A percentile compares a stretch with the other conserved stretches of the same genome.
These are phyloP conservation scores for Fraxinus quadrangulata DNA, from an alignment of 257 asterid species.

Conservation along the genomic window DNA sequence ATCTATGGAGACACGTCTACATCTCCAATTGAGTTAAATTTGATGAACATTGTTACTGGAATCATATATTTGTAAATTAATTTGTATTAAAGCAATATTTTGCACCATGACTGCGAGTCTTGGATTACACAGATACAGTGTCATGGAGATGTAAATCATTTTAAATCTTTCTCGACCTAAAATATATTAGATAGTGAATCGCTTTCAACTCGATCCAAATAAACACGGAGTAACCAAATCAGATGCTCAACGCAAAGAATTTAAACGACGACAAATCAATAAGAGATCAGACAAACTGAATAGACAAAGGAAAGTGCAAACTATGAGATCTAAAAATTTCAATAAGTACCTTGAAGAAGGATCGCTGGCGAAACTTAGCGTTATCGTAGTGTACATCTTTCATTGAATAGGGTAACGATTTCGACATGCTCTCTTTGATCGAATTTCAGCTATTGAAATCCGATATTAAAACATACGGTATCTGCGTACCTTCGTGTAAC, in stretches of 20 bases:
- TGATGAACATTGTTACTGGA: neutral
- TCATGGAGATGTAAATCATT: conserved; percentile 4
- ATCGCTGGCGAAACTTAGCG: conserved; percentile 89
- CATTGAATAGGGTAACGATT: conserved; percentile 75
- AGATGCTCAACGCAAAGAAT: neutral
- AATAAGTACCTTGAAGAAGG: conserved; percentile 56
- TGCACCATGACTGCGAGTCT: neutral
- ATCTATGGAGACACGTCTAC: neutral
- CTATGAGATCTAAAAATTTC: conserved; percentile 25
- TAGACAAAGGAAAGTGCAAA: neutral
- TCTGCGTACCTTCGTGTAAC: conserved; percentile 21
- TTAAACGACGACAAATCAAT: neutral
- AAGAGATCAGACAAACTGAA: conserved; percentile 14
- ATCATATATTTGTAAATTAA: neutral
- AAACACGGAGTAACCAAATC: neutral
- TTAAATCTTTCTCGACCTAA: neutral
- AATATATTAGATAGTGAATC: conserved; percentile 1
- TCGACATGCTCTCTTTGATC: conserved; percentile 54
- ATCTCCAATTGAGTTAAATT: neutral
- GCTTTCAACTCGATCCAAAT: conserved; percentile 4
- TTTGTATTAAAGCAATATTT: neutral
- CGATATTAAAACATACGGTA: neutral
- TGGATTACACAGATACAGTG: neutral
- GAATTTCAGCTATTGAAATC: conserved; percentile 13
- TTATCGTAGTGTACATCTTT: conserved; percentile 83